Conservation (phyloP, 495 filamentous ascomycete genomes). For the Xylaria nigripes region DNA sequence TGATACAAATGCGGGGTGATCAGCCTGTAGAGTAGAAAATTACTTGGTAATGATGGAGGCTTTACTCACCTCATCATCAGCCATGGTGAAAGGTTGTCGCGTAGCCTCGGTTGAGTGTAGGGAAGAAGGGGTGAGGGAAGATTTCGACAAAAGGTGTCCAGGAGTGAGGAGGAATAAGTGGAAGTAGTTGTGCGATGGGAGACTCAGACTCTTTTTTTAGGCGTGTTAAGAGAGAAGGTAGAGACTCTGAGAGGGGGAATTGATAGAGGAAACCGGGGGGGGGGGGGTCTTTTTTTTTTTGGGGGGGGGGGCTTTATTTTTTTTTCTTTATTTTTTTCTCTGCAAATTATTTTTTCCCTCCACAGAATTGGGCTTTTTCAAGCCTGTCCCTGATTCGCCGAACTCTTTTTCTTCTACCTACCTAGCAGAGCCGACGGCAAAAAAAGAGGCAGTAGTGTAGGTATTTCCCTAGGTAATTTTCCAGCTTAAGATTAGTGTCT, state of each 20-base stretch:
- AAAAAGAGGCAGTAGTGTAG: conserved; percentile 8
- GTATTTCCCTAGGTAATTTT: no score
- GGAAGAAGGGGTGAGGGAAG: conserved; percentile 6
- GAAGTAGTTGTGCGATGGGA: conserved; percentile 22
- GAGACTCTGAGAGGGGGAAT: background rate
- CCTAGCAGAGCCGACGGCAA: background rate
- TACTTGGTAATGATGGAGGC: background rate
- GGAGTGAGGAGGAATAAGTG: conserved; percentile 11
- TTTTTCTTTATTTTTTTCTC: background rate
- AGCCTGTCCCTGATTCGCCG: conserved; percentile 4
- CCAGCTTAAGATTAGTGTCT: background rate
- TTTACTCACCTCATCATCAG: conserved; percentile 50
- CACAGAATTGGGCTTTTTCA: conserved; percentile 7
- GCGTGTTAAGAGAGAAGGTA: conserved; percentile 17
- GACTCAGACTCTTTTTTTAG: conserved; percentile 10
- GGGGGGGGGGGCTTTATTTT: conserved; percentile 8
- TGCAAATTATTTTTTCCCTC: background rate
- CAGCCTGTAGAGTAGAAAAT: conserved; percentile 7
- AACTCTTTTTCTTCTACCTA: background rate
- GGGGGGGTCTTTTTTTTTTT: conserved; percentile 2
- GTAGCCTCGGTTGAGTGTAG: conserved; percentile 2
- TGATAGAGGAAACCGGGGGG: background rate
- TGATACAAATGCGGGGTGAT: conserved; percentile 24
- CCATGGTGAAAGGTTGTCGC: conserved; percentile 43
- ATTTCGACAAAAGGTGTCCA: conserved; percentile 11